Base-by-base conservation (phyloP, 805 yeast species). In the Myxozyma kluyveri region DNA sequence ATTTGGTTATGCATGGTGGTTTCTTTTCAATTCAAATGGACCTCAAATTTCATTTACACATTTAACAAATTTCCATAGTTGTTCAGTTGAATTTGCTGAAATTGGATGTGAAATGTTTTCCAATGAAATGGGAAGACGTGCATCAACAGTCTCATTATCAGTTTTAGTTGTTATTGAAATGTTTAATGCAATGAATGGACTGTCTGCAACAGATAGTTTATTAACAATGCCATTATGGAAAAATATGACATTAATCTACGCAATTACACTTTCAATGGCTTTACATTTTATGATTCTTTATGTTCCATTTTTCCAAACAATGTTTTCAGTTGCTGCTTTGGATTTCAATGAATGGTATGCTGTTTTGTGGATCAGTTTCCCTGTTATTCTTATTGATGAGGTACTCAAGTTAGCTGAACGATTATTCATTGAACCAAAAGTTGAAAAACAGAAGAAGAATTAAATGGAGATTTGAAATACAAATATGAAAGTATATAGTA, bases 1-100 rank as follows among this genome's bases (percentile, higher is more conserved):
- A 19, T 68, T 69, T 48, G 75, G 75, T 5, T 72, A 72, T 48
- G 69, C 67, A 14, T 72, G 75, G 75, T 69, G 69, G 63, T 72
- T 70, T 57, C 47, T 71, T 46, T 61, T 50, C 44, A 67, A 68
- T 46, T 47, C 54, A 5, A 59, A 62, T 17, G 75, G 75, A 3
- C 75, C 75, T n/a, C 65, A 63, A 49, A 68, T 72, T 27, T 40
- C 67, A 4, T 72, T 60, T 52, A 17, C 51, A 36, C 69, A 71
- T 52, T 59, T 72, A 35, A 65, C 72, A 7, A 67, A 67, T 46
- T 71, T 71, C 63, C 74, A 70, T 35, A 61, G 65, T 42, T 71
- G 75, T 49, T 48, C 60, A 10, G 47, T 42, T 14, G 49, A 49
- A 4, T 56, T 52, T 32, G 50, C 57, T 19, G 54, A 55, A 22